Evolutionary conservation across 2,329 filamentous ascomycete genomes (phyloP).

Genomic region (Ramularia collo-cygni): DNA sequence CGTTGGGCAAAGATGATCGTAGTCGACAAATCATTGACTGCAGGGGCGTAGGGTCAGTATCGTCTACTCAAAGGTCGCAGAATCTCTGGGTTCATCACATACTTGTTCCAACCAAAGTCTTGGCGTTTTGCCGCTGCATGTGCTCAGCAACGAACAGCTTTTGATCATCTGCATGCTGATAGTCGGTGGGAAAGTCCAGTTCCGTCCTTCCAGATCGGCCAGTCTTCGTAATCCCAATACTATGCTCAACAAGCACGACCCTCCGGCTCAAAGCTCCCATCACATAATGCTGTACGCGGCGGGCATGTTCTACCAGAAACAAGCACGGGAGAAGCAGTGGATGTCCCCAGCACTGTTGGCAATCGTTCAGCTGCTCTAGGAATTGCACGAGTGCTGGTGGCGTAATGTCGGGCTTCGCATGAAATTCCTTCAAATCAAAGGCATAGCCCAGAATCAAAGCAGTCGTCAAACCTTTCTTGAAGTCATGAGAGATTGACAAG

Average conservation of each 20-base stretch:
- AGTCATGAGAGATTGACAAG: slow-evolving; percentile 9
- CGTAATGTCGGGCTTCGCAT: neutral
- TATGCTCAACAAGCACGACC: slow-evolving; percentile 8
- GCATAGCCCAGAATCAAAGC: slow-evolving; percentile 10
- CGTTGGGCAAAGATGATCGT: slow-evolving; percentile 9
- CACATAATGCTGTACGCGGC: slow-evolving; percentile 5
- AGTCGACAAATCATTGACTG: slow-evolving; percentile 11
- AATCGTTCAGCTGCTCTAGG: slow-evolving; percentile 1
- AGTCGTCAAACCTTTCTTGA: slow-evolving; percentile 8
- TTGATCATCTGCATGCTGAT: neutral
- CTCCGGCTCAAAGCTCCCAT: slow-evolving; percentile 1
- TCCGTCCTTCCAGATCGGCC: slow-evolving; percentile 4
- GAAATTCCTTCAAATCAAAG: slow-evolving; percentile 7
- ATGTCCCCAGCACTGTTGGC: slow-evolving; percentile 3
- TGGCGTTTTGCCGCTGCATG: slow-evolving; percentile 9
- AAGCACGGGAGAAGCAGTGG: slow-evolving; percentile 7
- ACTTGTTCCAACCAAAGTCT: slow-evolving; percentile 5
- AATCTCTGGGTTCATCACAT: too few species aligned
- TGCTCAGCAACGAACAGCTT: slow-evolving; percentile 5
- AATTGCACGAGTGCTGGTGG: slow-evolving; percentile 1
- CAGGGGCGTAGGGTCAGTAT: too few species aligned
- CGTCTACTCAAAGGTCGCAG: too few species aligned
- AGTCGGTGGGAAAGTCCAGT: slow-evolving; percentile 3
- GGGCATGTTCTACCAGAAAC: slow-evolving; percentile 6
- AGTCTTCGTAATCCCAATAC: slow-evolving; percentile 11